These are phyloP conservation scores for Lactifluus hygrophoroides DNA, from an alignment of 768 basidiomycete species.

Conservation along the genomic window DNA sequence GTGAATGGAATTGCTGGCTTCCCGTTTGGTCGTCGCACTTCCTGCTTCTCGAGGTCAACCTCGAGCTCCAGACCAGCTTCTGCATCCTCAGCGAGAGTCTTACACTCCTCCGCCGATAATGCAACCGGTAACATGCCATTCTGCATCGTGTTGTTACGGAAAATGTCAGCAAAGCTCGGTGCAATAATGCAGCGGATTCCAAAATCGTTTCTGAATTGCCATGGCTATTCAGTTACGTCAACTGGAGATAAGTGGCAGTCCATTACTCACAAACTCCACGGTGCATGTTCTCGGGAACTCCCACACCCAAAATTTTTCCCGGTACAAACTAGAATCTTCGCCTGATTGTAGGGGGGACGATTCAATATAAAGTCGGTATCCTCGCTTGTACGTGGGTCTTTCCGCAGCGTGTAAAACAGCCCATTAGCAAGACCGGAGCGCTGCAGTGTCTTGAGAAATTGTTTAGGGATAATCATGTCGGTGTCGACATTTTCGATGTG, in stretches of 20 bases:
- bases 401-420: slow-evolving; percentile 46
- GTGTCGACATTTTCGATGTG: slow-evolving; percentile 53
- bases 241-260: neutral
- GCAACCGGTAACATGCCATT: slow-evolving; percentile 55
- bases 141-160: slow-evolving; percentile 54
- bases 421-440: slow-evolving; percentile 53
- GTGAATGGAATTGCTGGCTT: slow-evolving; percentile 66
- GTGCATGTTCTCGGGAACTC: slow-evolving; percentile 55
- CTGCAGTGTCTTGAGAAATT: slow-evolving; percentile 59
- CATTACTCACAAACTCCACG: slow-evolving; percentile 39
- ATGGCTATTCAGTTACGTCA: neutral
- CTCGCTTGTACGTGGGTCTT: slow-evolving; percentile 39
- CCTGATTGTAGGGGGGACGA: slow-evolving; percentile 43
- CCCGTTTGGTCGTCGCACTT: slow-evolving; percentile 54
- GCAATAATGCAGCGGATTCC: slow-evolving; percentile 57
- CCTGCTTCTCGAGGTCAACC: slow-evolving; percentile 52
- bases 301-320: slow-evolving; percentile 59
- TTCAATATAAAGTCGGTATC: slow-evolving; percentile 57
- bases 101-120: slow-evolving; percentile 41
- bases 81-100: slow-evolving; percentile 43
- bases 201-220: slow-evolving; percentile 41
- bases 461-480: slow-evolving; percentile 60
- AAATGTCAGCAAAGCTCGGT: slow-evolving; percentile 56
- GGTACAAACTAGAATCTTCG: slow-evolving; percentile 49
- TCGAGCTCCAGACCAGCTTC: slow-evolving; percentile 42